These are phyloP conservation scores for Balansia obtecta DNA, from an alignment of 2,329 filamentous ascomycete genomes.

Conservation along the genomic window DNA sequence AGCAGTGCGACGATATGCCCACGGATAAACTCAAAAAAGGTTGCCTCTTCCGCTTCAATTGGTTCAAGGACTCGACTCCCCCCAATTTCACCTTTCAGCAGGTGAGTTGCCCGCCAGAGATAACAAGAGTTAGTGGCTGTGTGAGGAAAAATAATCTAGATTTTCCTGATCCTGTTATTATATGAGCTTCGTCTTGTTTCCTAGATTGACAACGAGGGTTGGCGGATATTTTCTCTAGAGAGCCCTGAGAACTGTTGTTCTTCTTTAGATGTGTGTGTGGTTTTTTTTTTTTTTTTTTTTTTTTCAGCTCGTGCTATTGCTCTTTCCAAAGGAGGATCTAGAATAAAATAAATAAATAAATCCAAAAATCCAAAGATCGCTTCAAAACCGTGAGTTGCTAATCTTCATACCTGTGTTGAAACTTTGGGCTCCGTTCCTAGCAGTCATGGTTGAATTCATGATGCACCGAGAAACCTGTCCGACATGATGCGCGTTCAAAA, in stretches of 20 bases:
- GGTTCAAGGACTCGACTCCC: constrained; percentile 48
- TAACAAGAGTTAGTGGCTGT: constrained; percentile 30
- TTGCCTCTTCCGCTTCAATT: constrained; percentile 53
- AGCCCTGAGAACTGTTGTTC: too few species aligned
- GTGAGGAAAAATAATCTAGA: constrained; percentile 17
- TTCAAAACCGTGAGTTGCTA: background rate
- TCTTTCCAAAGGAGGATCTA: background rate
- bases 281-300: too few species aligned
- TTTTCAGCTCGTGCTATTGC: background rate
- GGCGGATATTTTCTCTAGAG: too few species aligned
- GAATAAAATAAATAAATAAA: background rate
- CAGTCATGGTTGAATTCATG: background rate
- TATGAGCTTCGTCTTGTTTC: too few species aligned
- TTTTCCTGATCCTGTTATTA: constrained; percentile 13
- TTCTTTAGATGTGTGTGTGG: too few species aligned
- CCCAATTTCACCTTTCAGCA: constrained; percentile 40
- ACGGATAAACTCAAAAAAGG: constrained; percentile 39
- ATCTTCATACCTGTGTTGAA: background rate
- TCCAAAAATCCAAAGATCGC: background rate
- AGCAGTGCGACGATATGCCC: constrained; percentile 41
- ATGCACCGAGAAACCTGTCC: background rate
- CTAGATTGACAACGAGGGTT: background rate
- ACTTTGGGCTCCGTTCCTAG: background rate
- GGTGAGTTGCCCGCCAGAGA: constrained; percentile 39
- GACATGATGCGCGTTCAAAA: constrained; percentile 22